These are phyloP conservation scores for Kondoa subrosea DNA, from an alignment of 768 basidiomycete genomes.

Conservation along the genomic window DNA sequence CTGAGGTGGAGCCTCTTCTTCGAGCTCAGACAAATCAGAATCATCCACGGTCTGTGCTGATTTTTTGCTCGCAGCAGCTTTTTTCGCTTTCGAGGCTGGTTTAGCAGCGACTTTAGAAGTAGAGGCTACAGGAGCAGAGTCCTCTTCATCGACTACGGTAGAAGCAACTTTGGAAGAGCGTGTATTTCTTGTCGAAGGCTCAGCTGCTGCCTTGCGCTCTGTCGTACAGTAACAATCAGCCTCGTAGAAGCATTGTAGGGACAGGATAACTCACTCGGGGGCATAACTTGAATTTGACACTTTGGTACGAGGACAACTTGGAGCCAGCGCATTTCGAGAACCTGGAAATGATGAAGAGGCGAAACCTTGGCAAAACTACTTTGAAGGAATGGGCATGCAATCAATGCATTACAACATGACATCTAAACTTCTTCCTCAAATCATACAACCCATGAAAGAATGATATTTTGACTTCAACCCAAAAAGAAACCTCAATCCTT, in stretches of 20 bases:
- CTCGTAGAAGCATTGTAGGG: no score
- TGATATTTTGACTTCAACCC: no score
- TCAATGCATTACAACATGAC: no score
- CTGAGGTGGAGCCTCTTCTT: neutral
- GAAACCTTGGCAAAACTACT: no score
- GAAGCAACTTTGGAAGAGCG: neutral
- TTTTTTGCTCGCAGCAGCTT: neutral
- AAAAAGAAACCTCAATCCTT: no score
- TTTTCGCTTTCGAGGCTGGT: neutral
- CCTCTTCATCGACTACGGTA: neutral
- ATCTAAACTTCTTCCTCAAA: no score
- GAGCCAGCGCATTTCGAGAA: neutral
- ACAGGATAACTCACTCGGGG: neutral
- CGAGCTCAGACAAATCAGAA: neutral
- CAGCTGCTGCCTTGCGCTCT: conserved; percentile 1
- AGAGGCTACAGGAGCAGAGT: neutral
- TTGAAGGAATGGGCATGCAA: no score
- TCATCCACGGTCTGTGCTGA: no score
- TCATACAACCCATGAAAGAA: no score
- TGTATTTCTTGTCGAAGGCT: neutral
- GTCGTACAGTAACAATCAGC: no score
- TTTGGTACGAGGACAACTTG: neutral
- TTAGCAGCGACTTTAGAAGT: neutral
- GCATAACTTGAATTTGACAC: neutral
- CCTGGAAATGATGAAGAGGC: neutral